Conservation (phyloP, 805 yeast species). For the Wickerhamomyces tratensis region DNA sequence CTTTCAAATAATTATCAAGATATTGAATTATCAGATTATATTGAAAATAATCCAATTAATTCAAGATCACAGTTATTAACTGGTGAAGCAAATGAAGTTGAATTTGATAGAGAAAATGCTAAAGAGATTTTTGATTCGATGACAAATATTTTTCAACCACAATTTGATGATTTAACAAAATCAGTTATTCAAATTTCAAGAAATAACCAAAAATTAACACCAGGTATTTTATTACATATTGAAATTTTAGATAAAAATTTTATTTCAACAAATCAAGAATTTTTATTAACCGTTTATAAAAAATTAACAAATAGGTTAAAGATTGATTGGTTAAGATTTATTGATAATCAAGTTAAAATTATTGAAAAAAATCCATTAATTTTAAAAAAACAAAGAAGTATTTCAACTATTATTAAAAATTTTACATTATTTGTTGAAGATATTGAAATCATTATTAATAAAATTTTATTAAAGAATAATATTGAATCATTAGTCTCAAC, state of each 20-base stretch:
- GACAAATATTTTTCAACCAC: conserved; percentile 33
- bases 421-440: conserved; percentile 36
- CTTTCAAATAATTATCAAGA: conserved; percentile 20
- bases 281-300: conserved; percentile 37
- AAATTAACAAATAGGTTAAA: conserved; percentile 42
- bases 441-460: conserved; percentile 18
- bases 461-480: too few species aligned
- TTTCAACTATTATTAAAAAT: conserved; percentile 34
- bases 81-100: conserved; percentile 25
- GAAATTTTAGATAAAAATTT: conserved; percentile 28
- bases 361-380: conserved; percentile 29
- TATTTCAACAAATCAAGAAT: conserved; percentile 56
- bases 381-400: conserved; percentile 28
- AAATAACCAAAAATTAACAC: conserved; percentile 29
- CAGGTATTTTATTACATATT: conserved; percentile 30
- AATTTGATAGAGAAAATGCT: conserved; percentile 37
- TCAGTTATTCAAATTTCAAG: conserved; percentile 25
- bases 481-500: not conserved
- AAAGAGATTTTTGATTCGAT: conserved; percentile 35
- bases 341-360: conserved; percentile 40
- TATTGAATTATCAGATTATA: conserved; percentile 22
- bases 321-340: conserved; percentile 48
- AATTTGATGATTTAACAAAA: conserved; percentile 19
- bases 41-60: conserved; percentile 20
- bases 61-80: conserved; percentile 23